These are phyloP conservation scores for Fusarium cicatricum DNA, from an alignment of 2,329 filamentous ascomycete species.

Conservation along the genomic window DNA sequence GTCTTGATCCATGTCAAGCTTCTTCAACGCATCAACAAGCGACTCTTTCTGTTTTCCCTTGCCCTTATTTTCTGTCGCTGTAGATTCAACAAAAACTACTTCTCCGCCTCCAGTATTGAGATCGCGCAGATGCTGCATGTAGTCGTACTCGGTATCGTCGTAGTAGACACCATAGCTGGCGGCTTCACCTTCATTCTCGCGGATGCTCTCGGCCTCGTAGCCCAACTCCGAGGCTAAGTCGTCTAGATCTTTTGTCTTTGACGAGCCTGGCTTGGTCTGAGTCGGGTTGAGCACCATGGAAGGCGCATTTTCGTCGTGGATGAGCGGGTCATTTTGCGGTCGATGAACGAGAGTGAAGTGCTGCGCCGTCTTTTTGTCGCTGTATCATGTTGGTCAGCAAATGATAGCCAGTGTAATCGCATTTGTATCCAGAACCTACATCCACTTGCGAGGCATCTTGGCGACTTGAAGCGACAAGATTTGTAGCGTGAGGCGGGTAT, in stretches of 20 bases:
- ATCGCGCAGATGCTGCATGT: conserved; percentile 98
- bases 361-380: conserved; percentile 88
- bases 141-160: conserved; percentile 96
- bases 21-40: conserved; percentile 82
- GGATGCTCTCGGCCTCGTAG: conserved; percentile 68
- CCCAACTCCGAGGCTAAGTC: conserved; percentile 83
- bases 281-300: conserved; percentile 88
- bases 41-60: conserved; percentile 80
- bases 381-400: conserved; percentile 40
- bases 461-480: conserved; percentile 29
- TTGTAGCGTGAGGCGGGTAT: conserved; percentile 17
- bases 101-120: conserved; percentile 78
- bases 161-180: conserved; percentile 93
- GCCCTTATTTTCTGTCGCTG: conserved; percentile 67
- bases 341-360: conserved; percentile 96
- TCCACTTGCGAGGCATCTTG: conserved; percentile 82
- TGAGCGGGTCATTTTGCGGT: conserved; percentile 95
- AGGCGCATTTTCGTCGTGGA: conserved; percentile 88
- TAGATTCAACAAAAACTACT: conserved; percentile 84
- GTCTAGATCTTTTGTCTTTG: conserved; percentile 70
- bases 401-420: neutral
- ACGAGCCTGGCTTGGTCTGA: conserved; percentile 49
- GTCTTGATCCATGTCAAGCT: conserved; percentile 64
- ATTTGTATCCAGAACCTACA: conserved; percentile 47
- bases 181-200: conserved; percentile 94